Base-by-base conservation (phyloP, 2,329 filamentous ascomycete species). In the Pseudophaeomoniella oleicola region DNA sequence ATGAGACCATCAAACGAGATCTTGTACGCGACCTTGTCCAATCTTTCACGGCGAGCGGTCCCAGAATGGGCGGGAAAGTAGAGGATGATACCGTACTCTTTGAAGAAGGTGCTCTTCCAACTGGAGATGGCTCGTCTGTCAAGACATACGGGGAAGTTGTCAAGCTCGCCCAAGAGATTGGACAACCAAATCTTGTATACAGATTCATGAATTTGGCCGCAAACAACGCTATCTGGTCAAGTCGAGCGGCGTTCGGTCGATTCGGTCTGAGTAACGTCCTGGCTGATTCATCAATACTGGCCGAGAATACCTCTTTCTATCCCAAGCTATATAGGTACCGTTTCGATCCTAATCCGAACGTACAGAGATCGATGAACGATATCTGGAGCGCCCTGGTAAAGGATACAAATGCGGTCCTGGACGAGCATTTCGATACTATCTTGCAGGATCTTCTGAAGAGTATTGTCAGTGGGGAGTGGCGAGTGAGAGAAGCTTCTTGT, bases 71-170 rank as follows among this genome's bases (percentile, higher is more conserved):
- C 11, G 75, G 75, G 11, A 92, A 84, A 49, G 86, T 98, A 2
- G 82, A 85, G 16, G 75, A 81, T 29, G 85, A 96, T 36, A 98
- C 90, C 0, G 82, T 96, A 55, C 66, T 98, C 1, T 96, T 96
- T 47, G 88, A 96, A 40, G 81, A 83, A 1, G 90, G 90, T 4
- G 83, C 84, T 2, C 59, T 96, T 10, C 87, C 87, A 0, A 96
- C 87, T 0, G 85, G 87, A 3, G 85, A 94, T 44, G 86, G 86
- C 5, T 84, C 72, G 46, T 86, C 86, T 0, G 74, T 96, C 38
- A 94, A 85, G 0, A 96, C 88, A 0, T 98, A 98, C 63, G 94
- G 93, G 54, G 90, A 98, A 51, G 96, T 98, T 46, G 82, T 98
- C 57, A 90, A 71, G 46, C 66, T 98, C 34, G 90, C 90, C n/a